Conservation (phyloP, 768 basidiomycete species). For the Kwoniella mangroviensis region DNA sequence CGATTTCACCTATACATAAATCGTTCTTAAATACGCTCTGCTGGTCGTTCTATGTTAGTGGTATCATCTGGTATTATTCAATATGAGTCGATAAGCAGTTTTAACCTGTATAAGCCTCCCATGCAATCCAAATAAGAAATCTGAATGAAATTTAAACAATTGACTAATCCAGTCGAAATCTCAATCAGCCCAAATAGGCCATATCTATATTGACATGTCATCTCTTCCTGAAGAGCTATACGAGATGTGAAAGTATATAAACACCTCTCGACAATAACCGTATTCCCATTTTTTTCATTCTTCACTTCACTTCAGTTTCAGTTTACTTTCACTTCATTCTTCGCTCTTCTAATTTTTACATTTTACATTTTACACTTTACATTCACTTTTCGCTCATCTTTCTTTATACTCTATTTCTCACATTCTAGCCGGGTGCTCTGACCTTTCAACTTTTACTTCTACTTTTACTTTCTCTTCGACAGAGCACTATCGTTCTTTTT, state of each 20-base stretch:
- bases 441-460: constrained; percentile 14
- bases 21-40: no score
- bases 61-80: no score
- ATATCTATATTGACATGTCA: background rate
- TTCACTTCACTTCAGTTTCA: constrained; percentile 20
- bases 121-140: background rate
- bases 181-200: background rate
- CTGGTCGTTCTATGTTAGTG: no score
- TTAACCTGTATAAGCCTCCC: background rate
- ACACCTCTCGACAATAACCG: background rate
- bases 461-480: constrained; percentile 26
- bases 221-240: background rate
- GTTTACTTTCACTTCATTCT: constrained; percentile 10
- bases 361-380: constrained; percentile 3
- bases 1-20: background rate
- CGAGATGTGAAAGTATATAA: constrained; percentile 13
- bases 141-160: background rate
- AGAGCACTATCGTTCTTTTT: constrained; percentile 19
- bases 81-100: no score
- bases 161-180: constrained; percentile 13
- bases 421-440: constrained; percentile 28
- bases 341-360: constrained; percentile 4
- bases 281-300: constrained; percentile 9
- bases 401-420: constrained; percentile 5
- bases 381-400: constrained; percentile 24